Evolutionary conservation across 2,329 filamentous ascomycete genomes (phyloP).

Genomic region (Aquanectria penicillioides): DNA sequence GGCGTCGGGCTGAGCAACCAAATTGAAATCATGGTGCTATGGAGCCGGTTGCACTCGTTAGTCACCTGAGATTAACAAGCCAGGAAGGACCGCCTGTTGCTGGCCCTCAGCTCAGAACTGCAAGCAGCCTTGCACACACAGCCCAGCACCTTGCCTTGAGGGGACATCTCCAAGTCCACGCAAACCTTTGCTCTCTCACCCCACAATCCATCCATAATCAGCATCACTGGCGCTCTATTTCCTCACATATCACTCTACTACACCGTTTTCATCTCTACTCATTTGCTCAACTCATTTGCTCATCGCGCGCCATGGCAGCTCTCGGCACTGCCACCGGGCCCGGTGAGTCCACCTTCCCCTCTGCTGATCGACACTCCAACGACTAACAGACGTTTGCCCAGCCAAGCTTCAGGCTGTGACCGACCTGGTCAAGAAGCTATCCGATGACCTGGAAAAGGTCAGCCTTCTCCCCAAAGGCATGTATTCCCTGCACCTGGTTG

Average conservation of each 20-base stretch:
- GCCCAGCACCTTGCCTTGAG: not conserved
- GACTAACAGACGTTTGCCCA: constrained; percentile 46
- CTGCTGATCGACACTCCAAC: not conserved
- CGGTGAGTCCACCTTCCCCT: constrained; percentile 47
- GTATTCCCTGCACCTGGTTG: not conserved
- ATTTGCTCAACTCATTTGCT: not conserved
- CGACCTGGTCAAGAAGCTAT: constrained; percentile 69
- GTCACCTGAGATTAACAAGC: constrained; percentile 15
- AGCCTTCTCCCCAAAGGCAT: constrained; percentile 68
- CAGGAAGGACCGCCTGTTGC: not conserved
- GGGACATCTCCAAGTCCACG: not conserved
- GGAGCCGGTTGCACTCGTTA: constrained; percentile 4
- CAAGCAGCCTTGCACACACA: constrained; percentile 18
- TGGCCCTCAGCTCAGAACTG: not conserved
- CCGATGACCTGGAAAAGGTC: constrained; percentile 68
- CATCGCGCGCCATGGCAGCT: constrained; percentile 35
- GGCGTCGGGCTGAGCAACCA: too few relatives aligned
- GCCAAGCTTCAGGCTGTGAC: constrained; percentile 76
- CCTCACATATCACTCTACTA: not conserved
- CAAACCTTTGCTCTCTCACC: not conserved
- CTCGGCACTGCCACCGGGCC: constrained; percentile 51
- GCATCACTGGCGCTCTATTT: not conserved
- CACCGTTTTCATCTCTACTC: not conserved
- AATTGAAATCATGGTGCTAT: not conserved
- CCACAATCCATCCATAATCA: constrained; percentile 1